Evolutionary conservation across 2,329 filamentous ascomycete species (phyloP).

Genomic region (Cordyceps fumosorosea): DNA sequence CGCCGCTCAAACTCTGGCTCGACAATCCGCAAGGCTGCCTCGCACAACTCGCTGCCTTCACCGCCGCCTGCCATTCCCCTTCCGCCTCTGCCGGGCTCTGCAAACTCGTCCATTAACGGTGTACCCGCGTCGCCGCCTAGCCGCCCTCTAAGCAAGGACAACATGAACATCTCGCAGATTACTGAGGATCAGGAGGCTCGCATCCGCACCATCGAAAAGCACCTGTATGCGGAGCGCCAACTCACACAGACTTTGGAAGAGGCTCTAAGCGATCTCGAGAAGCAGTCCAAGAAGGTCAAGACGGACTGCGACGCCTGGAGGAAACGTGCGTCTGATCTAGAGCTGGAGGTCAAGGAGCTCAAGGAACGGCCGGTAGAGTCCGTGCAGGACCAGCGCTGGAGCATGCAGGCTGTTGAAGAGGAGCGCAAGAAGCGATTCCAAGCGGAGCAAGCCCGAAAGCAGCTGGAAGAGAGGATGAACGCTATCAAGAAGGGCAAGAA

Average conservation of each 20-base stretch:
- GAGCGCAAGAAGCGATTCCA: slow-evolving; percentile 88
- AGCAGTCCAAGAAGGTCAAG: slow-evolving; percentile 86
- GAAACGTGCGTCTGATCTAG: slow-evolving; percentile 72
- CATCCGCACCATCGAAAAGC: slow-evolving; percentile 93
- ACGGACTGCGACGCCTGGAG: slow-evolving; percentile 84
- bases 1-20: slow-evolving; percentile 59
- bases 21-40: slow-evolving; percentile 77
- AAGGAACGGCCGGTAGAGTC: slow-evolving; percentile 45
- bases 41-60: slow-evolving; percentile 78
- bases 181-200: slow-evolving; percentile 93
- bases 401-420: slow-evolving; percentile 88
- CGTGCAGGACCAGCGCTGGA: slow-evolving; percentile 53
- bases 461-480: slow-evolving; percentile 93
- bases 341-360: slow-evolving; percentile 63
- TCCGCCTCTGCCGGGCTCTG: slow-evolving; percentile 70
- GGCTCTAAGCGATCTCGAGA: slow-evolving; percentile 87
- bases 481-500: slow-evolving; percentile 83
- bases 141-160: slow-evolving; percentile 78
- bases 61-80: slow-evolving; percentile 95
- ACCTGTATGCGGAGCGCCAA: slow-evolving; percentile 91
- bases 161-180: slow-evolving; percentile 60
- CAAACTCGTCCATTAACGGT: slow-evolving; percentile 38
- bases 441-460: slow-evolving; percentile 79
- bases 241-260: slow-evolving; percentile 93
- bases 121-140: slow-evolving; percentile 47